phyloP scores from a whole-genome alignment of 305 asterid genomes.

The Fraxinus xanthoxyloides region DNA sequence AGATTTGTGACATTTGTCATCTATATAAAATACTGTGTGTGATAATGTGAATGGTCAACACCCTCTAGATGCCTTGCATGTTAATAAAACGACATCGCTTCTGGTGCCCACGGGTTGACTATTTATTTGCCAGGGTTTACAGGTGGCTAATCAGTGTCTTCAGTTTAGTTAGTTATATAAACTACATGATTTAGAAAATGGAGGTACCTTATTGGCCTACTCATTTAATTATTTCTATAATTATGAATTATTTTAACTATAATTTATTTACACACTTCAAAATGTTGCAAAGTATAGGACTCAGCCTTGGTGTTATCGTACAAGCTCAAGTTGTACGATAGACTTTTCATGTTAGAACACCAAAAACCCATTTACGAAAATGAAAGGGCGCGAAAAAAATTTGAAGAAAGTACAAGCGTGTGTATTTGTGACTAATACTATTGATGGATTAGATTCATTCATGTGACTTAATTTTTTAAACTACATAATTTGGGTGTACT shows the following conservation, averaged over 20 bases:
- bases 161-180: background rate
- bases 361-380: background rate
- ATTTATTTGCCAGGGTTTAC: background rate
- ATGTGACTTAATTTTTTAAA: too few relatives aligned
- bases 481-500: background rate
- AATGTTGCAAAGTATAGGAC: background rate
- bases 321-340: background rate
- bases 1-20: background rate
- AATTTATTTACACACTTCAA: background rate
- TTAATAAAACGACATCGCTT: background rate
- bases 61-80: background rate
- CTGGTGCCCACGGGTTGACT: conserved; percentile 26
- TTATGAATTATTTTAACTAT: background rate
- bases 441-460: background rate
- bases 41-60: background rate
- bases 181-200: background rate
- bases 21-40: background rate
- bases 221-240: background rate
- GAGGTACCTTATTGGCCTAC: conserved; percentile 12
- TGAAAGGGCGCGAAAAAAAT: background rate
- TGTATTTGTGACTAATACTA: background rate
- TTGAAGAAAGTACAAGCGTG: background rate
- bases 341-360: background rate
- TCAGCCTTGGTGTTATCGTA: background rate
- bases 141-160: conserved; percentile 14